phyloP scores from a whole-genome alignment of 2,329 filamentous ascomycete species.

The Bipolaris victoriae region DNA sequence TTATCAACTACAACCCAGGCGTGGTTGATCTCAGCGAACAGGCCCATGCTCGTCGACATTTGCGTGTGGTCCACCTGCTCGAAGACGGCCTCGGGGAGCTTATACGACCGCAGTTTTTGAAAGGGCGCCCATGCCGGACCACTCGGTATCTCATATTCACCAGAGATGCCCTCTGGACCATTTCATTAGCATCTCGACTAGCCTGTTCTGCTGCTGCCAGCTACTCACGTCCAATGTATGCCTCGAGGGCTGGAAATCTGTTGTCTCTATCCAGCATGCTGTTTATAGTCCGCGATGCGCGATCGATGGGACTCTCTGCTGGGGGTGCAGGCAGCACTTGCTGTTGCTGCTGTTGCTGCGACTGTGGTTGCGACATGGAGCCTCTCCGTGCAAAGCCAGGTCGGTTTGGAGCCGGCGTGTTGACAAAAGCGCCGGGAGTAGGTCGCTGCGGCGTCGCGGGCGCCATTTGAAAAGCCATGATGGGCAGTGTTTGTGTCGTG shows the following conservation, averaged over 20 bases:
- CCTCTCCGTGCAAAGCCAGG: constrained; percentile 34
- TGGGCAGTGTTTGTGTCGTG: constrained; percentile 14
- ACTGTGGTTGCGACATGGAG: constrained; percentile 35
- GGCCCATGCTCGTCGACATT: constrained; percentile 88
- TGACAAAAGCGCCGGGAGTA: constrained; percentile 76
- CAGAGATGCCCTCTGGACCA: constrained; percentile 78
- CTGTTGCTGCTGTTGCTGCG: constrained; percentile 21
- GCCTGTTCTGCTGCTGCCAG: not conserved
- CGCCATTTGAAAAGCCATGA: constrained; percentile 40
- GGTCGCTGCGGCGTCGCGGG: constrained; percentile 68
- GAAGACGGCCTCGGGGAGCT: constrained; percentile 89
- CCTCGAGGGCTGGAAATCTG: constrained; percentile 86
- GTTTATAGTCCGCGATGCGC: constrained; percentile 84
- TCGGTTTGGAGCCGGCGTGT: constrained; percentile 68
- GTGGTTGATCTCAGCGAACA: constrained; percentile 93
- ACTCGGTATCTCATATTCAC: constrained; percentile 82
- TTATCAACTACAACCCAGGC: constrained; percentile 97
- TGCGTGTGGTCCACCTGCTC: constrained; percentile 89
- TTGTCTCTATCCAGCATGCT: constrained; percentile 75
- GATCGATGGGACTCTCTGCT: constrained; percentile 68
- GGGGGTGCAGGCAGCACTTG: constrained; percentile 34
- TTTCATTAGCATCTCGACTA: constrained; percentile 36
- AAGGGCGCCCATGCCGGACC: constrained; percentile 82
- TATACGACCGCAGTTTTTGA: constrained; percentile 82
- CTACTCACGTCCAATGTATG: constrained; percentile 80